Percentiles rank a stretch among this genome's conserved stretches.
Conservation (phyloP, 768 basidiomycete species). For the Nevesoporus exiguus region DNA sequence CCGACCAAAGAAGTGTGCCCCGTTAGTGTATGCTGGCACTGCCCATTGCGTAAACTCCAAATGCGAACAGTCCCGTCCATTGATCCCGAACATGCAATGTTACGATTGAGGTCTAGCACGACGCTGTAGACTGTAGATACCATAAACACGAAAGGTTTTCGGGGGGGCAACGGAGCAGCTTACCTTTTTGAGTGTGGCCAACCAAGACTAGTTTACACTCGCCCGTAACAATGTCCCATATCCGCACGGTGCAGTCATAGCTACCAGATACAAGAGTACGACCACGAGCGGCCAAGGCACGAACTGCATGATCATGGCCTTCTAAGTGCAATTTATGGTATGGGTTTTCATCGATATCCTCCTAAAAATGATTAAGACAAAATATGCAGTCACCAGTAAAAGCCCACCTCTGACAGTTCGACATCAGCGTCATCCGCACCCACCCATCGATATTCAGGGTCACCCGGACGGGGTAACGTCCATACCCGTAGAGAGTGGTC, state of each 20-base stretch:
- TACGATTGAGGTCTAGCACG: slow-evolving; percentile 79
- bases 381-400: not conserved
- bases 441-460: slow-evolving; percentile 70
- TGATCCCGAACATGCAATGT: slow-evolving; percentile 93
- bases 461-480: slow-evolving; percentile 63
- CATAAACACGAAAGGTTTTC: slow-evolving; percentile 4
- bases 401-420: slow-evolving; percentile 49
- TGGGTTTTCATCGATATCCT: slow-evolving; percentile 78
- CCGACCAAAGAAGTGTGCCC: slow-evolving; percentile 97
- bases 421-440: slow-evolving; percentile 58
- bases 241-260: slow-evolving; percentile 91
- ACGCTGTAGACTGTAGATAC: slow-evolving; percentile 81
- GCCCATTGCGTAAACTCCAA: slow-evolving; percentile 84
- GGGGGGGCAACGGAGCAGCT: slow-evolving; percentile 26
- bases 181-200: slow-evolving; percentile 90
- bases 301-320: slow-evolving; percentile 90
- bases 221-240: slow-evolving; percentile 91
- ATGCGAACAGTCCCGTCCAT: slow-evolving; percentile 98
- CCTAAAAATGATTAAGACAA: slow-evolving; percentile 31
- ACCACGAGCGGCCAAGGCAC: slow-evolving; percentile 89
- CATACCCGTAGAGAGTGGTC: slow-evolving; percentile 67
- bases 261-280: slow-evolving; percentile 91
- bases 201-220: slow-evolving; percentile 74
- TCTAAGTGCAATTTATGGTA: slow-evolving; percentile 82
- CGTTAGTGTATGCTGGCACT: slow-evolving; percentile 73